These are phyloP conservation scores for Saccharomyces jurei DNA, from an alignment of 805 yeast species.

Conservation along the genomic window DNA sequence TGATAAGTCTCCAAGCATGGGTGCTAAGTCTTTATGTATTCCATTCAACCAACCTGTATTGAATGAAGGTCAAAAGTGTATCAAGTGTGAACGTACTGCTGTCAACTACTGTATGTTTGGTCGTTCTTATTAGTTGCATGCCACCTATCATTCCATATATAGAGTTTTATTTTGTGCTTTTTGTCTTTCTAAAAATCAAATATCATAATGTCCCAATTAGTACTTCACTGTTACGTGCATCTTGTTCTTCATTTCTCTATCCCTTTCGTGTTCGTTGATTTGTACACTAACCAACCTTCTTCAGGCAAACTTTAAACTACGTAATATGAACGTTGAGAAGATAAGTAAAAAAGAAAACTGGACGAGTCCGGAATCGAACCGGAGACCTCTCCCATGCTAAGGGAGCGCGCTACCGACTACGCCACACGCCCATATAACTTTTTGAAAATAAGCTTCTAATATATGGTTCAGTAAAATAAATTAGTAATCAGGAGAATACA, in stretches of 20 bases:
- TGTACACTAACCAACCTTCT: no score
- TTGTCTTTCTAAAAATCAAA: neutral
- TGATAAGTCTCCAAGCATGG: slow-evolving; percentile 97
- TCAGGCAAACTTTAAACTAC: no score
- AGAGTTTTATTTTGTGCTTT: slow-evolving; percentile 1
- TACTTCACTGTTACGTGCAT: neutral
- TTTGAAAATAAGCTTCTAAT: neutral
- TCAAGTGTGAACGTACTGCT: slow-evolving; percentile 73
- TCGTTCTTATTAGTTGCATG: slow-evolving; percentile 66
- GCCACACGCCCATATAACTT: neutral
- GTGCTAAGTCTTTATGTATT: slow-evolving; percentile 96
- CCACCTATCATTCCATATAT: neutral
- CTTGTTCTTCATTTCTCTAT: neutral
- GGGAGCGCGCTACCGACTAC: neutral
- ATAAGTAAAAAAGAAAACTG: neutral
- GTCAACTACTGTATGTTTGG: slow-evolving; percentile 90
- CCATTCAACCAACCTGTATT: slow-evolving; percentile 88
- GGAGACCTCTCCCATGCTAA: neutral
- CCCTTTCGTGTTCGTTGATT: no score
- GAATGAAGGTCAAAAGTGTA: slow-evolving; percentile 75
- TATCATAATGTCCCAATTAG: neutral
- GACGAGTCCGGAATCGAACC: neutral
- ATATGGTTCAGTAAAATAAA: no score
- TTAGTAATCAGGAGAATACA: no score
- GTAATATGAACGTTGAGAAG: no score